These are phyloP conservation scores for Pistacia vera DNA, from an alignment of 345 rosid genomes.

Conservation along the genomic window DNA sequence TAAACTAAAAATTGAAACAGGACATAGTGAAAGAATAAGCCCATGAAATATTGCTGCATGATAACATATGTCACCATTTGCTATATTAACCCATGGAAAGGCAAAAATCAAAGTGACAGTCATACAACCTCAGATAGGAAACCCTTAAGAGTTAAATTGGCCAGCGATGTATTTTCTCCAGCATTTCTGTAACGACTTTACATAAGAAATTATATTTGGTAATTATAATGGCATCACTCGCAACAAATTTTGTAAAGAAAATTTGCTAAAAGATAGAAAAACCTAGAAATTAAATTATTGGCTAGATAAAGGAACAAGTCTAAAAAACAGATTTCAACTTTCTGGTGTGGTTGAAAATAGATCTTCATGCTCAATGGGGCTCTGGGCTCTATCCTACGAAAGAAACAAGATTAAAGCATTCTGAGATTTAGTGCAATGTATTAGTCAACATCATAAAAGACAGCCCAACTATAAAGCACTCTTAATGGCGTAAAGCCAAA, in stretches of 20 bases:
- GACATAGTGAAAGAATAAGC: neutral
- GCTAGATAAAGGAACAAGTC: neutral
- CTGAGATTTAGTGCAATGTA: neutral
- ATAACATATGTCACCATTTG: neutral
- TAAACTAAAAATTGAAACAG: neutral
- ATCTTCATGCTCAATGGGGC: constrained; percentile 61
- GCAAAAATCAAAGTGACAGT: constrained; percentile 4
- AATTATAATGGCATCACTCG: no score
- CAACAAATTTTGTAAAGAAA: no score
- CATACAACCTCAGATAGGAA: constrained; percentile 70
- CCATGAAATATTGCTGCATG: neutral
- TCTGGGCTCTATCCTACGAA: constrained; percentile 68
- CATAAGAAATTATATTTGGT: no score
- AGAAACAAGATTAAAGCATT: constrained; percentile 31
- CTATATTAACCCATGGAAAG: neutral
- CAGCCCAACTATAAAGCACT: neutral
- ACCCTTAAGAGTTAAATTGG: constrained; percentile 64
- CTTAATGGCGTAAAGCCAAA: neutral
- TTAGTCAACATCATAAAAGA: constrained; percentile 2
- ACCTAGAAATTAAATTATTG: constrained; percentile 7
- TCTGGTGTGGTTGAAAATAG: constrained; percentile 83
- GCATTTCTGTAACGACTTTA: constrained; percentile 56
- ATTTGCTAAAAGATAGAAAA: no score
- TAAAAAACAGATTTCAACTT: constrained; percentile 40
- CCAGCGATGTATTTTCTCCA: constrained; percentile 59